Evolutionary conservation across 805 yeast genomes (phyloP).

Genomic region (Yarrowia alimentaria): DNA sequence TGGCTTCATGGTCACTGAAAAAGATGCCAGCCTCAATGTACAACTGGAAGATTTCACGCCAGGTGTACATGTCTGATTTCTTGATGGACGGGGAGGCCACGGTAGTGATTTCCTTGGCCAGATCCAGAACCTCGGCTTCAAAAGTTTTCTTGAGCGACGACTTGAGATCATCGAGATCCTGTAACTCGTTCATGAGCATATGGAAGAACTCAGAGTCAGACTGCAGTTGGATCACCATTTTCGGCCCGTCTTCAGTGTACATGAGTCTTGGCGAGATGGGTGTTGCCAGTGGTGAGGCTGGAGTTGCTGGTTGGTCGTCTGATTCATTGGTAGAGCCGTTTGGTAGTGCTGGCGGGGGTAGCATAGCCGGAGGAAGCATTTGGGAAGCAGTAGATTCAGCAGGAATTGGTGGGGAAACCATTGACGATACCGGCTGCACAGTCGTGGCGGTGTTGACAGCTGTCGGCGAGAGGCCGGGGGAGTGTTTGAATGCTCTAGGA

Average conservation of each 20-base stretch:
- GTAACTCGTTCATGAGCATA: conserved; percentile 55
- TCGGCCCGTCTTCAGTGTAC: conserved; percentile 27
- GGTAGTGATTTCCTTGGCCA: conserved; percentile 45
- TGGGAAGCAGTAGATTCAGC: too few species aligned
- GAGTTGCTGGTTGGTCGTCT: too few species aligned
- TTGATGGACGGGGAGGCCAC: conserved; percentile 46
- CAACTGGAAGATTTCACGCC: conserved; percentile 66
- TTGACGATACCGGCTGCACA: too few species aligned
- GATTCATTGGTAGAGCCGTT: conserved; percentile 5
- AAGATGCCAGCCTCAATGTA: conserved; percentile 68
- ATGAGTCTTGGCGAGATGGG: conserved; percentile 20
- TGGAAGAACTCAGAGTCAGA: conserved; percentile 62
- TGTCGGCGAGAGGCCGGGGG: neutral
- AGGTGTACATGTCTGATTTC: conserved; percentile 57
- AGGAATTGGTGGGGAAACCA: too few species aligned
- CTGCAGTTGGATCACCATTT: conserved; percentile 45
- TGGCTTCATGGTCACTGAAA: conserved; percentile 51
- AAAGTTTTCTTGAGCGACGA: conserved; percentile 47
- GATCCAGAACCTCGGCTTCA: conserved; percentile 44
- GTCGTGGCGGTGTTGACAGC: too few species aligned
- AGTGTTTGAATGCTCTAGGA: too few species aligned
- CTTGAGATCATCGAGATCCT: conserved; percentile 47
- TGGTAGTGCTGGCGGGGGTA: too few species aligned
- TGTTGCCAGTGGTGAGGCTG: neutral
- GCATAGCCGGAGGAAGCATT: too few species aligned